Evolutionary conservation across 768 basidiomycete genomes (phyloP).

Genomic region (Phanerodontia chrysosporium): DNA sequence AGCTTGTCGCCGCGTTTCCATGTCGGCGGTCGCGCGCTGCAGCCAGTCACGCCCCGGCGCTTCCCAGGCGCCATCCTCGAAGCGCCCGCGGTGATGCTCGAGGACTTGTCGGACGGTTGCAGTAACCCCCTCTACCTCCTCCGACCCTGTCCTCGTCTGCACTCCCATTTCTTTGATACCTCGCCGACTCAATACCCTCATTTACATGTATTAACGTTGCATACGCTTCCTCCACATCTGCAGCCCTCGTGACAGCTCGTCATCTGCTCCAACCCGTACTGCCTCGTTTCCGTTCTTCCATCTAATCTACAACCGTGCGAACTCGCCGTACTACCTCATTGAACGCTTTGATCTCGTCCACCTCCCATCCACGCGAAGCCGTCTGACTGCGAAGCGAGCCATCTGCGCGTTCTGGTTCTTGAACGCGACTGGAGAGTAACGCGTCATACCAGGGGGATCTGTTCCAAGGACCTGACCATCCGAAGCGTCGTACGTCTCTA

Average conservation of each 20-base stretch:
- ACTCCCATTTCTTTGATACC: constrained; percentile 5
- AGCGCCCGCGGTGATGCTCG: background rate
- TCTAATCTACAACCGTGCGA: background rate
- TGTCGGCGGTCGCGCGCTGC: too few relatives aligned
- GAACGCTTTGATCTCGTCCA: background rate
- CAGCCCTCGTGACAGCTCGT: background rate
- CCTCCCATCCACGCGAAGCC: too few relatives aligned
- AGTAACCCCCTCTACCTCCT: background rate
- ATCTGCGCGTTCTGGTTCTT: too few relatives aligned
- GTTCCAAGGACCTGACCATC: background rate
- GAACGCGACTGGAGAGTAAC: background rate
- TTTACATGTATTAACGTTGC: background rate
- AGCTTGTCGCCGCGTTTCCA: too few relatives aligned
- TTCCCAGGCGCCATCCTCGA: background rate
- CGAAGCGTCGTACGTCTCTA: background rate
- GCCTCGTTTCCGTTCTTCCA: background rate
- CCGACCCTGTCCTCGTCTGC: background rate
- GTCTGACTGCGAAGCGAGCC: too few relatives aligned
- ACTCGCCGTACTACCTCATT: background rate
- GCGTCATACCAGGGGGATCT: background rate
- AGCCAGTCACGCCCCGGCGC: too few relatives aligned
- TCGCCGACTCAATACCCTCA: constrained; percentile 1
- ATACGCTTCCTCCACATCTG: background rate
- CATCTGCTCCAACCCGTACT: background rate
- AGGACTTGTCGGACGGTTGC: background rate